A percentile compares a stretch with the other conserved stretches of the same genome.
These are phyloP conservation scores for Bolboschoenus planiculmis DNA, from an alignment of 176 grass and related monocot species.

Conservation along the genomic window DNA sequence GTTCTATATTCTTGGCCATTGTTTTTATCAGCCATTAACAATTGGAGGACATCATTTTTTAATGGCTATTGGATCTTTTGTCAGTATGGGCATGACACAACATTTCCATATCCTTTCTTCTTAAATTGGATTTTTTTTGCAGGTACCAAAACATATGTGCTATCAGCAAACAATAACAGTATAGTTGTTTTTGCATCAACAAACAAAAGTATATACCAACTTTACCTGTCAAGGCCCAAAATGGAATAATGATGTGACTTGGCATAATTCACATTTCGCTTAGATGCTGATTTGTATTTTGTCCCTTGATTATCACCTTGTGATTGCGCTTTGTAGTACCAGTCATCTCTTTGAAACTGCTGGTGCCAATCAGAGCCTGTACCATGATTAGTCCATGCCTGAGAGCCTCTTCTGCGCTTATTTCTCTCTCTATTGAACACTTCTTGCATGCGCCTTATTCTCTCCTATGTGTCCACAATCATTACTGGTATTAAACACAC, in stretches of 20 bases:
- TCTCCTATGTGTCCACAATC: conserved; percentile 56
- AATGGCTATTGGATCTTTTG: not conserved
- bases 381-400: conserved; percentile 31
- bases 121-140: not conserved
- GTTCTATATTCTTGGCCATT: not conserved
- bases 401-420: conserved; percentile 45
- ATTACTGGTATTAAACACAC: not conserved
- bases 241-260: conserved; percentile 69
- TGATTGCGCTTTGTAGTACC: conserved; percentile 49
- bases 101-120: not conserved
- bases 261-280: conserved; percentile 21
- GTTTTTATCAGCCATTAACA: not conserved
- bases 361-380: conserved; percentile 41
- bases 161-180: not conserved
- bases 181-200: not conserved
- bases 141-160: not conserved
- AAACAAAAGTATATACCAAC: not conserved
- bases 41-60: not conserved
- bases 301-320: conserved; percentile 50
- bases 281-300: conserved; percentile 42
- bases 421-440: conserved; percentile 65
- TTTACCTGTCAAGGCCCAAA: conserved; percentile 71
- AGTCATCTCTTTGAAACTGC: conserved; percentile 43
- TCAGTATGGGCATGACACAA: not conserved
- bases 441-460: conserved; percentile 59